Evolutionary conservation across 192 early-diverging fungal species (phyloP).

Genomic region (Geranomyces variabilis): DNA sequence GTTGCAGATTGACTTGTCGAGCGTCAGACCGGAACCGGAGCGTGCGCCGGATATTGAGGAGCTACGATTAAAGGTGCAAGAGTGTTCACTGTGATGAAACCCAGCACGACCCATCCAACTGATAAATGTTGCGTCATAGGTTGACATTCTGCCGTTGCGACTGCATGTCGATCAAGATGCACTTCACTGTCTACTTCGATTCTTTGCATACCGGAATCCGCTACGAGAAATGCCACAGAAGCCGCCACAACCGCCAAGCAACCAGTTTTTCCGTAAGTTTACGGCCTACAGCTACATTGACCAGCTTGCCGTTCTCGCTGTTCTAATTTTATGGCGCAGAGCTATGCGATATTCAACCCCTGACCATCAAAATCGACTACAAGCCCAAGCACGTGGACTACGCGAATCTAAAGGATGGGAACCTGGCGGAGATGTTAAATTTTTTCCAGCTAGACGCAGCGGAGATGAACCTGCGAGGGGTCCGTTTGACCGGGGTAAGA

Average conservation of each 20-base stretch:
- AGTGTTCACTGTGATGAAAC: background rate
- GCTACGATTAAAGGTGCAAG: constrained; percentile 54
- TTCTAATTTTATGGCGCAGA: constrained; percentile 47
- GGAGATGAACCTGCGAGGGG: constrained; percentile 79
- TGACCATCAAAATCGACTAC: constrained; percentile 91
- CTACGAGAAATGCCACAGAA: too few relatives aligned
- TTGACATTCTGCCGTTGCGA: constrained; percentile 76
- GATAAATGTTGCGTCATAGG: constrained; percentile 31
- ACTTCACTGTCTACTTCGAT: constrained; percentile 76
- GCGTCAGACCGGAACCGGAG: constrained; percentile 61
- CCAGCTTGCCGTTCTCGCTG: background rate
- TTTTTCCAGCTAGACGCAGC: constrained; percentile 91
- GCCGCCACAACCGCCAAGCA: constrained; percentile 3
- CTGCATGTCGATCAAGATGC: constrained; percentile 95
- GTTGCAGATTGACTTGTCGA: constrained; percentile 60
- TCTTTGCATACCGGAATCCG: constrained; percentile 64
- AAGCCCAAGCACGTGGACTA: constrained; percentile 93
- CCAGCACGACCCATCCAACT: too few relatives aligned
- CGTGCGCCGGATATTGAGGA: constrained; percentile 53
- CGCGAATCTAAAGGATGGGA: constrained; percentile 69
- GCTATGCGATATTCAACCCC: constrained; percentile 68
- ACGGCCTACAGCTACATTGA: background rate
- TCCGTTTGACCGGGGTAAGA: constrained; percentile 76
- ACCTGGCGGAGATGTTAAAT: constrained; percentile 84
- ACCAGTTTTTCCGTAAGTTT: constrained; percentile 46